These are phyloP conservation scores for Fusarium pseudoanthophilum DNA, from an alignment of 2,329 filamentous ascomycete genomes.

Conservation along the genomic window DNA sequence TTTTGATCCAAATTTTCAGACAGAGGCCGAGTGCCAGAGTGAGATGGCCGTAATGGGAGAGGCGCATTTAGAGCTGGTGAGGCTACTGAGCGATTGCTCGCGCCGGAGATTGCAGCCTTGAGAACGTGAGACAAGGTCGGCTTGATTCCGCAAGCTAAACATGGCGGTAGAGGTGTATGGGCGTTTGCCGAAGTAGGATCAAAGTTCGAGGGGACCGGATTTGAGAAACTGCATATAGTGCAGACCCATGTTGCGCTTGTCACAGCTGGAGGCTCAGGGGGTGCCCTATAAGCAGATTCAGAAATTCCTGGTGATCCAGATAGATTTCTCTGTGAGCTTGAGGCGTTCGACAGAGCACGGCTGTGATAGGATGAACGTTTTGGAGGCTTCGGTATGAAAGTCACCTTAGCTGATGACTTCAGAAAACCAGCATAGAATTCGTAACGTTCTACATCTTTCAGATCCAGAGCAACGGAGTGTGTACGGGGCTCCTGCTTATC, in stretches of 20 bases:
- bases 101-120: slow-evolving; percentile 85
- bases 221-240: slow-evolving; percentile 94
- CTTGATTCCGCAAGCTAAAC: slow-evolving; percentile 93
- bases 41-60: slow-evolving; percentile 47
- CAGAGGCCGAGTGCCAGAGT: slow-evolving; percentile 17
- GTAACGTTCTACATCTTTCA: slow-evolving; percentile 90
- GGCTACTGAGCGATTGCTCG: slow-evolving; percentile 62
- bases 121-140: slow-evolving; percentile 83
- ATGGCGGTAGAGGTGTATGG: slow-evolving; percentile 84
- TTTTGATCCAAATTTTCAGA: slow-evolving; percentile 15
- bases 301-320: slow-evolving; percentile 59
- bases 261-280: slow-evolving; percentile 55
- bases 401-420: slow-evolving; percentile 95
- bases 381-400: slow-evolving; percentile 81
- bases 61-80: slow-evolving; percentile 35
- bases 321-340: slow-evolving; percentile 58
- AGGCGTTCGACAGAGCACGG: slow-evolving; percentile 60
- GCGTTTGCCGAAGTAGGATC: slow-evolving; percentile 83
- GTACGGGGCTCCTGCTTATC: slow-evolving; percentile 87
- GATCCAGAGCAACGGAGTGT: slow-evolving; percentile 83
- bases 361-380: slow-evolving; percentile 72
- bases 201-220: slow-evolving; percentile 92
- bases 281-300: slow-evolving; percentile 55
- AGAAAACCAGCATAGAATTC: slow-evolving; percentile 95
- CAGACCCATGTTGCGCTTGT: slow-evolving; percentile 90